Evolutionary conservation across 768 basidiomycete species (phyloP).

Genomic region (Lyophyllum shimeji): DNA sequence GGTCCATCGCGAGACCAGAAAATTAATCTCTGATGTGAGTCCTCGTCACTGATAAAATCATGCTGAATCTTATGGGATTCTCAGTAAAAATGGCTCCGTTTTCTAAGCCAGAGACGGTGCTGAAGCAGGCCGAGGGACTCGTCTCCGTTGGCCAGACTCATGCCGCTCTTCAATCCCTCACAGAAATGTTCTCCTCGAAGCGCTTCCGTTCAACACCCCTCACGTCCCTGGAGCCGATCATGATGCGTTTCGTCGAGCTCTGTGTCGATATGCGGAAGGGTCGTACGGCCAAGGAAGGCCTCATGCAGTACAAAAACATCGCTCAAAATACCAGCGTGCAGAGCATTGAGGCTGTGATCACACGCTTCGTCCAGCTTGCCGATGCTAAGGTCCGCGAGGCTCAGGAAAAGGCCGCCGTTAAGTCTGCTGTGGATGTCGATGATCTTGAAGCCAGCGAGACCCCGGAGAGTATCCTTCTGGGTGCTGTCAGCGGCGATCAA

Average conservation of each 20-base stretch:
- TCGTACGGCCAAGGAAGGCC: conserved; percentile 89
- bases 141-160: conserved; percentile 89
- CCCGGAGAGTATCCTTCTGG: conserved; percentile 87
- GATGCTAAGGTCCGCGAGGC: conserved; percentile 84
- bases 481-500: conserved; percentile 87
- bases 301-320: conserved; percentile 98
- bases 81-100: conserved; percentile 74
- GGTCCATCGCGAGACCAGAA: conserved; percentile 5
- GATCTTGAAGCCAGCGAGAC: conserved; percentile 96
- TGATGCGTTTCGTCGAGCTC: conserved; percentile 93
- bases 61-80: neutral
- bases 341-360: conserved; percentile 91
- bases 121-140: conserved; percentile 93
- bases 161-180: conserved; percentile 86
- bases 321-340: conserved; percentile 90
- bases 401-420: conserved; percentile 82
- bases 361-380: conserved; percentile 77
- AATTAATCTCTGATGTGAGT: conserved; percentile 5
- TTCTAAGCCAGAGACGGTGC: conserved; percentile 86
- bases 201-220: conserved; percentile 92
- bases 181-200: conserved; percentile 92
- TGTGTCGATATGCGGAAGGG: conserved; percentile 96
- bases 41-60: neutral
- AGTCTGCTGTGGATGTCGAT: conserved; percentile 79
- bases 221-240: conserved; percentile 89